phyloP scores from a whole-genome alignment of 2,329 filamentous ascomycete species.

The Epichloe sibirici region DNA sequence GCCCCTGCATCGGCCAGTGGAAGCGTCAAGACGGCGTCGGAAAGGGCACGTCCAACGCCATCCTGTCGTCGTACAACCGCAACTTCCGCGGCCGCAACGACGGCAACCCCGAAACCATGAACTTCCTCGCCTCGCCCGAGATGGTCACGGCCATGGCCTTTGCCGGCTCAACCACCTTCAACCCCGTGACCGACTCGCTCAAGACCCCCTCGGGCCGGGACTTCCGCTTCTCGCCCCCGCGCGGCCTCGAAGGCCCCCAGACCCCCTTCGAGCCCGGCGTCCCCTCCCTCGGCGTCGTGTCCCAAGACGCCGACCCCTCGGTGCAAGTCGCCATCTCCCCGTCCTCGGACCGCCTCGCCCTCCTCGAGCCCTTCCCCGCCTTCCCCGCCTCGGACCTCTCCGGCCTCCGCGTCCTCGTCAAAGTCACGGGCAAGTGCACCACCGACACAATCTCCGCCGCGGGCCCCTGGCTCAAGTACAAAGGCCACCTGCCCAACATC shows the following conservation, averaged over 20 bases:
- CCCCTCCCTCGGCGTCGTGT: slow-evolving; percentile 58
- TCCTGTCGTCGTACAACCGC: slow-evolving; percentile 94
- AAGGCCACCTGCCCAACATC: slow-evolving; percentile 97
- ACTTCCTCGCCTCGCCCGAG: slow-evolving; percentile 94
- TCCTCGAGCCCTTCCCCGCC: slow-evolving; percentile 78
- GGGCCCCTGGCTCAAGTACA: slow-evolving; percentile 97
- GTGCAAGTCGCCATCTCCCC: slow-evolving; percentile 70
- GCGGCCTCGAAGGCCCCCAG: slow-evolving; percentile 53
- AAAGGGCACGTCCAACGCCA: slow-evolving; percentile 85
- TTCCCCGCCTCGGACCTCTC: slow-evolving; percentile 69
- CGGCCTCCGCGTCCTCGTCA: slow-evolving; percentile 78
- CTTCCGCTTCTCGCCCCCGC: slow-evolving; percentile 80
- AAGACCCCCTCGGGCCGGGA: slow-evolving; percentile 64
- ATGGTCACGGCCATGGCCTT: slow-evolving; percentile 95
- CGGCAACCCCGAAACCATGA: slow-evolving; percentile 94
- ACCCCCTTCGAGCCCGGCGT: slow-evolving; percentile 67
- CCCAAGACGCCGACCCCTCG: slow-evolving; percentile 57
- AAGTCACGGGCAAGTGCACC: slow-evolving; percentile 95
- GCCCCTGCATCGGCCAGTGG: slow-evolving; percentile 92
- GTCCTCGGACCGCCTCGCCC: slow-evolving; percentile 77
- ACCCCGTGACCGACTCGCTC: slow-evolving; percentile 81
- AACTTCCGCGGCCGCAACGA: slow-evolving; percentile 98
- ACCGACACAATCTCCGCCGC: slow-evolving; percentile 97
- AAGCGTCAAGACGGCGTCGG: slow-evolving; percentile 72
- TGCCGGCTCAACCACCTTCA: slow-evolving; percentile 86